phyloP scores from a whole-genome alignment of 2,329 filamentous ascomycete genomes.

The Colletotrichum sp. region DNA sequence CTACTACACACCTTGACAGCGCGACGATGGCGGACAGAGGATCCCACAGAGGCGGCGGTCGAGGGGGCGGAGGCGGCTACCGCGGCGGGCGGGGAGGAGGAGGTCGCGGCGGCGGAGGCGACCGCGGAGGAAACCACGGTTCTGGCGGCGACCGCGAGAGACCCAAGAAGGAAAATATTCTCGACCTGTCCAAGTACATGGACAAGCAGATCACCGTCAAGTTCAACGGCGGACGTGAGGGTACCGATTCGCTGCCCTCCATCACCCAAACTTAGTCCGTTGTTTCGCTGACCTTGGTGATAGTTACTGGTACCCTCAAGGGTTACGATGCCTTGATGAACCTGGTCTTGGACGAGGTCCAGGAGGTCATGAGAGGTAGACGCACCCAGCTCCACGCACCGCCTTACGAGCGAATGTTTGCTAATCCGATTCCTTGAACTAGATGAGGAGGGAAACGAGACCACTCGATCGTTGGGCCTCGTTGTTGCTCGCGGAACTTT shows the following conservation, averaged over 20 bases:
- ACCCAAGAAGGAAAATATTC: conserved; percentile 98
- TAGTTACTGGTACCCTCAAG: conserved; percentile 88
- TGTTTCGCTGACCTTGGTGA: background rate
- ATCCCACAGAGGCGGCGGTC: conserved; percentile 50
- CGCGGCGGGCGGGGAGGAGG: conserved; percentile 53
- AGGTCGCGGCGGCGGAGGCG: conserved; percentile 38
- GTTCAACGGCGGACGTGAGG: conserved; percentile 93
- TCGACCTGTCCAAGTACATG: conserved; percentile 95
- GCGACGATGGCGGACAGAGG: conserved; percentile 56
- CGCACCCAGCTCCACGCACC: background rate
- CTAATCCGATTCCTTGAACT: conserved; percentile 20
- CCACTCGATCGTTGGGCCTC: conserved; percentile 79
- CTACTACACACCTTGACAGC: conserved; percentile 8
- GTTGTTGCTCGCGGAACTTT: conserved; percentile 92
- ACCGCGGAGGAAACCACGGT: conserved; percentile 32
- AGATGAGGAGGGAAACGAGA: conserved; percentile 95
- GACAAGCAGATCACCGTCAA: conserved; percentile 96
- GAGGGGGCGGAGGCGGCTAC: conserved; percentile 49
- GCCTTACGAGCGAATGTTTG: background rate
- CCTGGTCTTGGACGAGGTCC: conserved; percentile 91
- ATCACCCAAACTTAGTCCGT: background rate
- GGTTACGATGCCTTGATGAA: conserved; percentile 99
- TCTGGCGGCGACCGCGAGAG: conserved; percentile 61
- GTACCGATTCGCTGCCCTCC: conserved; percentile 32
- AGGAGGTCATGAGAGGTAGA: conserved; percentile 86